These are phyloP conservation scores for Yarrowia osloensis DNA, from an alignment of 805 yeast genomes.

Conservation along the genomic window DNA sequence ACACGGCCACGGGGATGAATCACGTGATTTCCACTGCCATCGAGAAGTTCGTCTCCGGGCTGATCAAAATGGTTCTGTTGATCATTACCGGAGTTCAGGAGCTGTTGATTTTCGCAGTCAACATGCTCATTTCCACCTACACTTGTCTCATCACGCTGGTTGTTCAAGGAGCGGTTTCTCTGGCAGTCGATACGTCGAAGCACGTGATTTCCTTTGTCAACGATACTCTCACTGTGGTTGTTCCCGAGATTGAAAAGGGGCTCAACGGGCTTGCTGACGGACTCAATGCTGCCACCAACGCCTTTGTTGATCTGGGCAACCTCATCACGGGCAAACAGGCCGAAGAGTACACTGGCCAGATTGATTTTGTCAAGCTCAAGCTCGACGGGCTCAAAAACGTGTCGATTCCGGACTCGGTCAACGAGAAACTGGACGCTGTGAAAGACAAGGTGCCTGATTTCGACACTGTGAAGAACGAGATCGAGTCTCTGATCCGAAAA, in stretches of 20 bases:
- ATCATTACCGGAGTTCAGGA: constrained; percentile 60
- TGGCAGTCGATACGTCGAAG: constrained; percentile 74
- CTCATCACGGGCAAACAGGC: constrained; percentile 51
- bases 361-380: constrained; percentile 59
- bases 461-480: constrained; percentile 59
- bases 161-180: constrained; percentile 67
- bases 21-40: constrained; percentile 51
- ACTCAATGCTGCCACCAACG: constrained; percentile 57
- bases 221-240: constrained; percentile 54
- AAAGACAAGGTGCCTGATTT: constrained; percentile 63
- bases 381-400: constrained; percentile 57
- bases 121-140: constrained; percentile 80
- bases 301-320: constrained; percentile 54
- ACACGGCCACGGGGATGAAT: constrained; percentile 56
- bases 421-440: constrained; percentile 56
- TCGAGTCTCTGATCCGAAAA: constrained; percentile 53
- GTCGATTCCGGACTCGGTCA: constrained; percentile 65
- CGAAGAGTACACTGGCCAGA: constrained; percentile 40
- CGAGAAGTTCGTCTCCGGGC: constrained; percentile 51
- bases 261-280: constrained; percentile 59
- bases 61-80: constrained; percentile 49
- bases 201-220: constrained; percentile 62
- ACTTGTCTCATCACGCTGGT: constrained; percentile 78
- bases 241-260: constrained; percentile 66
- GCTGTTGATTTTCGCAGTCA: constrained; percentile 63